A percentile compares a stretch with the other conserved stretches of the same genome.
These are phyloP conservation scores for Rhodotorula sp. DNA, from an alignment of 1,284 basidiomycete species.

Conservation along the genomic window DNA sequence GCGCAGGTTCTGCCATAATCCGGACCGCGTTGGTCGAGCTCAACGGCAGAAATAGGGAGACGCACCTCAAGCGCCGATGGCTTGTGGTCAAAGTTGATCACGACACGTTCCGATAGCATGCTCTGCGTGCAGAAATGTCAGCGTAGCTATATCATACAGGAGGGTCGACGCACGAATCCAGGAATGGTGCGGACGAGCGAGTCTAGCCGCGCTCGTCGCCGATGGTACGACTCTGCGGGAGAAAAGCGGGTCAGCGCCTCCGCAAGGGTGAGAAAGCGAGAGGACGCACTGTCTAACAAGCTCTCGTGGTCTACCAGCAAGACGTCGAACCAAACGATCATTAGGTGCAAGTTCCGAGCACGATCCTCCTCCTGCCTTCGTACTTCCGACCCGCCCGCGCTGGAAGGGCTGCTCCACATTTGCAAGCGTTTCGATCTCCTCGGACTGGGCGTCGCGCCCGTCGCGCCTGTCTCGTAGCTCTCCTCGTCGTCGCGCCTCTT, in stretches of 20 bases:
- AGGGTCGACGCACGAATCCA: conserved; percentile 57
- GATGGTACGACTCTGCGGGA: conserved; percentile 57
- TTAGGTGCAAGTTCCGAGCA: conserved; percentile 58
- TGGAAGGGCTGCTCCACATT: background rate
- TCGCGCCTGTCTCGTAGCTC: conserved; percentile 22
- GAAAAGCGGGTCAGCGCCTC: background rate
- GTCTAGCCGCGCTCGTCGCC: conserved; percentile 66
- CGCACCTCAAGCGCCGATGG: conserved; percentile 36
- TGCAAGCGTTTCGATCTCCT: background rate
- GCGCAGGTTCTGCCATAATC: conserved; percentile 27
- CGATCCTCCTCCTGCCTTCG: background rate
- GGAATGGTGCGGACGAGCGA: conserved; percentile 58
- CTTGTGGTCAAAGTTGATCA: conserved; percentile 52
- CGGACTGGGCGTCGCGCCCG: conserved; percentile 19
- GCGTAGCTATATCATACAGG: background rate
- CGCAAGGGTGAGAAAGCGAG: fast-evolving
- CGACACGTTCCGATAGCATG: conserved; percentile 62
- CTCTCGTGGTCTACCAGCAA: conserved; percentile 65
- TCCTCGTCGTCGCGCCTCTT: conserved; percentile 8
- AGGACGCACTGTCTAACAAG: conserved; percentile 55
- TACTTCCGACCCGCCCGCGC: background rate
- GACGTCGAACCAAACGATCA: conserved; percentile 78
- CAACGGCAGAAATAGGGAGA: too few relatives aligned
- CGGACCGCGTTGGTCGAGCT: too few relatives aligned
- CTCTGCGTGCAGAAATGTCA: conserved; percentile 43